These are phyloP conservation scores for Daldinia decipiens DNA, from an alignment of 495 filamentous ascomycete genomes.

Conservation along the genomic window DNA sequence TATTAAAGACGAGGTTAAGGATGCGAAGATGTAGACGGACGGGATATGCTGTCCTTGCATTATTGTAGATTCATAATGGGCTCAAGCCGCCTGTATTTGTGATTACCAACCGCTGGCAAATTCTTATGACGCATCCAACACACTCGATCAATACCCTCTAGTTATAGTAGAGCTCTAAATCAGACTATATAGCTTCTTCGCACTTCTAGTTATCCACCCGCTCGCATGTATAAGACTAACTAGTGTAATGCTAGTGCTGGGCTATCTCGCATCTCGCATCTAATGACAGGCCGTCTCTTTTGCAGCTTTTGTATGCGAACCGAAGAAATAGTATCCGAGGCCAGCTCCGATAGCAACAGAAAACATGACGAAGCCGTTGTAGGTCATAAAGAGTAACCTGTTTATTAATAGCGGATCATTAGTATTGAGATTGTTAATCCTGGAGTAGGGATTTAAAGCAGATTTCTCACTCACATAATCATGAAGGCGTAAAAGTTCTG, in stretches of 20 bases:
- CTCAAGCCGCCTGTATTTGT: conserved; percentile 39
- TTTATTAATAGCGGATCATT: not conserved
- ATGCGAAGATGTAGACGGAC: conserved; percentile 62
- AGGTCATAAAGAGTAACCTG: conserved; percentile 99
- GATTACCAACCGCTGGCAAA: conserved; percentile 5
- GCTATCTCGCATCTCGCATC: conserved; percentile 14
- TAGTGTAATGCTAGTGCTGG: not conserved
- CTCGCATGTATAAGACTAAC: not conserved
- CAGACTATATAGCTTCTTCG: not conserved
- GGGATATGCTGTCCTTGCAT: conserved; percentile 10
- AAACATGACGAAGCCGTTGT: conserved; percentile 97
- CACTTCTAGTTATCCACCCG: not conserved
- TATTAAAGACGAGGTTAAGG: conserved; percentile 67
- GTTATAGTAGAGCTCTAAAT: not conserved
- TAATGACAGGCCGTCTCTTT: conserved; percentile 95
- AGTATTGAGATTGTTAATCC: conserved; percentile 1
- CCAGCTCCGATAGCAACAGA: conserved; percentile 90
- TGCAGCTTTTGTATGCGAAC: conserved; percentile 68
- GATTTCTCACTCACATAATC: conserved; percentile 82
- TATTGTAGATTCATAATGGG: conserved; percentile 39
- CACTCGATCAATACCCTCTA: conserved; percentile 1
- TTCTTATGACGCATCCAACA: not conserved
- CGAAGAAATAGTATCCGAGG: conserved; percentile 86
- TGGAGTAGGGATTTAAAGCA: not conserved
- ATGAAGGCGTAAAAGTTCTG: conserved; percentile 99